A percentile compares a stretch with the other conserved stretches of the same genome.
Evolutionary conservation across 108 stramenopile genomes (phyloP).

Genomic region (Mediolabrus comicus): DNA sequence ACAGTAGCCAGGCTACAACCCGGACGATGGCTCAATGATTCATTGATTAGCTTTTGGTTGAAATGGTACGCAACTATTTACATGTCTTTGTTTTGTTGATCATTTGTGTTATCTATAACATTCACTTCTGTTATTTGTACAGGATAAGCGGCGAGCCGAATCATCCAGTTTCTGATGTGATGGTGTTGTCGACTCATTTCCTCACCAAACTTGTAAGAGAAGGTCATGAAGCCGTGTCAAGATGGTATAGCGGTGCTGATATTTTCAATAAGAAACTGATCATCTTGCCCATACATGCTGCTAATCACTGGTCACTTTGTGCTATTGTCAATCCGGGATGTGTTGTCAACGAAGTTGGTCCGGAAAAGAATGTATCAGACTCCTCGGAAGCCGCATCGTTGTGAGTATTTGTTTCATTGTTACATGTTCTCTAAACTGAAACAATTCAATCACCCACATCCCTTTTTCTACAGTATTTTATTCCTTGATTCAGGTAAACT

Average conservation of each 20-base stretch:
- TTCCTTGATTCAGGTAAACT: slow-evolving; percentile 80
- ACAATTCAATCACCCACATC: background rate
- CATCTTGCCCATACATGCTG: slow-evolving; percentile 89
- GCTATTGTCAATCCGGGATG: slow-evolving; percentile 87
- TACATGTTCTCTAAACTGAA: too few relatives aligned
- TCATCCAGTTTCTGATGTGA: too few relatives aligned
- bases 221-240: slow-evolving; percentile 60
- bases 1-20: too few relatives aligned
- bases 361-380: background rate
- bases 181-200: slow-evolving; percentile 90
- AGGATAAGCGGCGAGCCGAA: too few relatives aligned
- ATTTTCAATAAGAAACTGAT: slow-evolving; percentile 87
- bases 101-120: too few relatives aligned
- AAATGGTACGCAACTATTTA: too few relatives aligned
- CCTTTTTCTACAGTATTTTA: slow-evolving; percentile 49
- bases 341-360: slow-evolving; percentile 26
- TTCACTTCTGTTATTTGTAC: too few relatives aligned
- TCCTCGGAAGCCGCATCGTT: slow-evolving; percentile 21
- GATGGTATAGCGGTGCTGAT: slow-evolving; percentile 74
- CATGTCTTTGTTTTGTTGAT: too few relatives aligned
- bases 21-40: too few relatives aligned
- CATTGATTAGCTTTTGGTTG: too few relatives aligned
- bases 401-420: background rate
- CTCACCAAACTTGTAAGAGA: slow-evolving; percentile 64
- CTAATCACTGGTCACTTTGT: slow-evolving; percentile 93